Percentiles rank a stretch among this genome's conserved stretches.
phyloP scores from a whole-genome alignment of 805 yeast species.

The Pichia californica region DNA sequence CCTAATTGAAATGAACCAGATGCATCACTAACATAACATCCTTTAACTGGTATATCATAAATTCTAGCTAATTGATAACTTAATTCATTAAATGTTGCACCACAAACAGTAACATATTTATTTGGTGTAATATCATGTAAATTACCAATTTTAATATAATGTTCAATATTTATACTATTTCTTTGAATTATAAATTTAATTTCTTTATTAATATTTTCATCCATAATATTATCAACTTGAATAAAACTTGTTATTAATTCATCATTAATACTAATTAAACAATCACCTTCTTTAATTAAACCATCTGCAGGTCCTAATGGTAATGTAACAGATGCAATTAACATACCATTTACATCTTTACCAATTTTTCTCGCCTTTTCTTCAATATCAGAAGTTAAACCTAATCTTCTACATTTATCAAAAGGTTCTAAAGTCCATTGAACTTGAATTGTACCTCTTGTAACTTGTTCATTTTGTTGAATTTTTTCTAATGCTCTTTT shows the following conservation, averaged over 20 bases:
- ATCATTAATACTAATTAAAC: conserved; percentile 67
- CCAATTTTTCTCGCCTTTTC: conserved; percentile 47
- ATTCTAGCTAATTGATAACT: conserved; percentile 86
- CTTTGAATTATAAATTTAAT: conserved; percentile 60
- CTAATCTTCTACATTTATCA: conserved; percentile 86
- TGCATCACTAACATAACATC: conserved; percentile 75
- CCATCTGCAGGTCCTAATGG: conserved; percentile 83
- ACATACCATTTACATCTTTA: conserved; percentile 70
- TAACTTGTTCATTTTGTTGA: conserved; percentile 50
- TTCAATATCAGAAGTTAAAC: conserved; percentile 71
- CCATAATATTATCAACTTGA: conserved; percentile 77
- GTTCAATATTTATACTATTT: conserved; percentile 55
- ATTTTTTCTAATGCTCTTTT: conserved; percentile 73
- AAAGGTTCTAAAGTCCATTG: conserved; percentile 85
- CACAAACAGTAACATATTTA: conserved; percentile 74
- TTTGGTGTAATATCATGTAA: conserved; percentile 79
- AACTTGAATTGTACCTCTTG: conserved; percentile 88
- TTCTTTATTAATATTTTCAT: conserved; percentile 55
- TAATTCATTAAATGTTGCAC: conserved; percentile 79
- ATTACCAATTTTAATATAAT: conserved; percentile 57
- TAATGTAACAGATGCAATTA: conserved; percentile 75
- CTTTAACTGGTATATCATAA: conserved; percentile 76
- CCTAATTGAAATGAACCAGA: conserved; percentile 68
- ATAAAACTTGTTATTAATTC: conserved; percentile 61
- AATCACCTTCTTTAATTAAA: conserved; percentile 77